Evolutionary conservation across 805 yeast genomes (phyloP).

Genomic region (Kuraishia floccosa): DNA sequence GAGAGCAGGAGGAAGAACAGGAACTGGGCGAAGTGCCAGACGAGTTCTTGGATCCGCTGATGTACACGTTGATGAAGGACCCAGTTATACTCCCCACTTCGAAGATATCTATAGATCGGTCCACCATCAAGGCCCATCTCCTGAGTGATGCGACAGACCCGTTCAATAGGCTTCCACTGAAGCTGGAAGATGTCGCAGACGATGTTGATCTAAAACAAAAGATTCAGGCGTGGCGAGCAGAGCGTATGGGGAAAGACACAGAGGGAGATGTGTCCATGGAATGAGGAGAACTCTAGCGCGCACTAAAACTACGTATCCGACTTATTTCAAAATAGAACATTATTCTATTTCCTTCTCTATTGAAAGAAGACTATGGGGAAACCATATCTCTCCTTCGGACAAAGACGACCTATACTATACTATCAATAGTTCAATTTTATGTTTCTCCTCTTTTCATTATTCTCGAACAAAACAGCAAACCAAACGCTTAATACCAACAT

Average conservation of each 20-base stretch:
- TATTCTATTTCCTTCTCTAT: no score
- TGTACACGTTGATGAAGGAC: constrained; percentile 92
- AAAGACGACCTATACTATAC: no score
- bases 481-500: no score
- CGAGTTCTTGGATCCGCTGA: constrained; percentile 91
- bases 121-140: constrained; percentile 88
- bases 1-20: constrained; percentile 72
- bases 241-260: constrained; percentile 1
- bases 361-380: no score
- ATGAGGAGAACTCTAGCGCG: no score
- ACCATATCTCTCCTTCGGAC: no score
- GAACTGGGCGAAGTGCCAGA: constrained; percentile 94
- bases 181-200: constrained; percentile 78
- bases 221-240: constrained; percentile 46
- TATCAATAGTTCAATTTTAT: no score
- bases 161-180: constrained; percentile 86
- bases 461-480: no score
- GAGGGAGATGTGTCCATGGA: constrained; percentile 16
- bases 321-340: no score
- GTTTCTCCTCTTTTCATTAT: no score
- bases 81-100: constrained; percentile 93
- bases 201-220: constrained; percentile 55
- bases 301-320: no score
- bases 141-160: constrained; percentile 96
- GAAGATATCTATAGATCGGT: constrained; percentile 72